Conservation (phyloP, 2,329 filamentous ascomycete genomes). For the Pezicula radicicola region DNA sequence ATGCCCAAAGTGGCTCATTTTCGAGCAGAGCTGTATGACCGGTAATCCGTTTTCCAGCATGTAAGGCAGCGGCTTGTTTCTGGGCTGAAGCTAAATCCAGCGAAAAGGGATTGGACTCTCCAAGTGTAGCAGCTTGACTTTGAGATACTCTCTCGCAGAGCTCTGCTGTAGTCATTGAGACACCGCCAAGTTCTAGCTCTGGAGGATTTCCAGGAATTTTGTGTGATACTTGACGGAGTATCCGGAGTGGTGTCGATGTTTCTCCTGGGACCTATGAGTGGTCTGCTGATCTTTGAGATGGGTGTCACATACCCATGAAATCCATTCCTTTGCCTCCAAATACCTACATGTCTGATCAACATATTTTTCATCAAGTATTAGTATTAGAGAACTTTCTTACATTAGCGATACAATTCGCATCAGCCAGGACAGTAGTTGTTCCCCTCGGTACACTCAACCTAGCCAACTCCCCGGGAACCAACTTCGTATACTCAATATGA, state of each 20-base stretch:
- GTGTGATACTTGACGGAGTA: constrained; percentile 21
- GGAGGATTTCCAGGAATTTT: constrained; percentile 18
- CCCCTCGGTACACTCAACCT: constrained; percentile 19
- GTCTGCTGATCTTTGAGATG: background rate
- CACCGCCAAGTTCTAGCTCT: constrained; percentile 20
- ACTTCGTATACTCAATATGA: constrained; percentile 22
- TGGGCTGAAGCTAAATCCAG: constrained; percentile 19
- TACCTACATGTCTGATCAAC: background rate
- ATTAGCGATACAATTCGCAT: constrained; percentile 23
- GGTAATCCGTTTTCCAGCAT: constrained; percentile 20
- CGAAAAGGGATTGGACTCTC: constrained; percentile 22
- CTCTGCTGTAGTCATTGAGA: constrained; percentile 13
- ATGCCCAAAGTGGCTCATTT: constrained; percentile 21
- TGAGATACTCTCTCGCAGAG: constrained; percentile 17
- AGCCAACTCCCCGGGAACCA: constrained; percentile 15
- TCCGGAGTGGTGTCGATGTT: constrained; percentile 14
- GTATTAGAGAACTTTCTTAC: constrained; percentile 2
- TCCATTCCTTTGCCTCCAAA: constrained; percentile 19
- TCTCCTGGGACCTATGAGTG: background rate
- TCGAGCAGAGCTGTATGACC: constrained; percentile 18
- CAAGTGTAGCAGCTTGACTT: constrained; percentile 16
- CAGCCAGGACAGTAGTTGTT: constrained; percentile 20
- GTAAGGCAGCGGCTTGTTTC: constrained; percentile 20
- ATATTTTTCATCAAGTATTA: background rate
- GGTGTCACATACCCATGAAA: constrained; percentile 14